Evolutionary conservation across 148 eudicot genomes (phyloP).

Genomic region (Rhododendron williamsianum): DNA sequence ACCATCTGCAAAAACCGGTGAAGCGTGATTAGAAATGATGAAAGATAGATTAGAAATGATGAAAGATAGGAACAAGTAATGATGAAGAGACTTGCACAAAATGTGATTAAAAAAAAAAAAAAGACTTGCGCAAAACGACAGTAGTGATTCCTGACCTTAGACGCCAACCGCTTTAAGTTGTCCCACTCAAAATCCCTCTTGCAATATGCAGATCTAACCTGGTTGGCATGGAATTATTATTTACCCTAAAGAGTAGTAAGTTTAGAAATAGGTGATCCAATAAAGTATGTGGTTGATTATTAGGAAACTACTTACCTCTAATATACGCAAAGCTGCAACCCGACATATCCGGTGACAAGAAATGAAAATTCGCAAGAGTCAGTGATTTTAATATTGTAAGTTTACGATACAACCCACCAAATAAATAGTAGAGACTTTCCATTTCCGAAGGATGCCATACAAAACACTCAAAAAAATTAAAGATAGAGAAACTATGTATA

Average conservation of each 20-base stretch:
- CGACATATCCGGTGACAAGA: conserved; percentile 6
- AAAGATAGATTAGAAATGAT: not conserved
- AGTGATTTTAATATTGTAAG: not conserved
- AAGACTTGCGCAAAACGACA: not conserved
- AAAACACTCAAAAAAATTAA: not conserved
- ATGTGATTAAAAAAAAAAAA: too few relatives aligned
- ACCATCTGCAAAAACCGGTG: conserved; percentile 52
- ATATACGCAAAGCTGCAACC: conserved; percentile 44
- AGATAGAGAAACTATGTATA: not conserved
- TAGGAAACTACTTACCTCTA: conserved; percentile 32
- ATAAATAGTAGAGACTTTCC: conserved; percentile 1
- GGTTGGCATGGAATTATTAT: conserved; percentile 1
- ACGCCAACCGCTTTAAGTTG: conserved; percentile 54
- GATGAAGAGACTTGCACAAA: not conserved
- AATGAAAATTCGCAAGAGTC: conserved; percentile 4
- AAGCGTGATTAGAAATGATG: not conserved
- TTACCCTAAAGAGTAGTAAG: not conserved
- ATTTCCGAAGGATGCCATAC: not conserved
- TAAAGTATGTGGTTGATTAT: not conserved
- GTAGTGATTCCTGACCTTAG: conserved; percentile 34
- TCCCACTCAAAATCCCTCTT: conserved; percentile 94
- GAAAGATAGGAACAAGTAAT: not conserved
- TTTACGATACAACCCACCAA: not conserved
- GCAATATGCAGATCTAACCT: conserved; percentile 94
- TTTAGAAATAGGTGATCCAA: not conserved